Evolutionary conservation across 2,329 filamentous ascomycete genomes (phyloP), one percentile per base, ranked within the genome.

Genomic region (Ophiobolus disseminans): DNA sequence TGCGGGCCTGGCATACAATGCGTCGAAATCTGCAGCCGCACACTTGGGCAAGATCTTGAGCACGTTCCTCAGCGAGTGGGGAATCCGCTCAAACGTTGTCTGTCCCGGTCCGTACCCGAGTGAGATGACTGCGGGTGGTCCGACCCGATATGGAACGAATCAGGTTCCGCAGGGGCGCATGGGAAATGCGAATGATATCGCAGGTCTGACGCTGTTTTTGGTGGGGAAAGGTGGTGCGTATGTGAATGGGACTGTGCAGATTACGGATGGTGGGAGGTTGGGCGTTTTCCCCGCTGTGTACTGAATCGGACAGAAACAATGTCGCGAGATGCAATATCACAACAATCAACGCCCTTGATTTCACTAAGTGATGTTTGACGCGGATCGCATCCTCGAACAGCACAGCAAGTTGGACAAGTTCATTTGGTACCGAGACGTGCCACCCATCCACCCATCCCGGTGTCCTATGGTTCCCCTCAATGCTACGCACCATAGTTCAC

Each of bases 211-310:
- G 2, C 48, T 82, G 28, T 84, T 81, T 50, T 65, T 84, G 43
- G 75, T 80, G 8, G 75, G 77, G 3, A 79, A 77, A 31, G 76
- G 76, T 5, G 80, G 79, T 1, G 74, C 73, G 10, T 85, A 83
- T 65, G 72, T 80, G 40, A 84, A 84, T 64, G 82, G 82, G 0
- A 76, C 71, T 45, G 72, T 80, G 13, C 74, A 80, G 41, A 63
- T 82, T 2, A 73, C 75, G 6, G 78, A 80, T 66, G 78, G 78
- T 1, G 78, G 78, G 5, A 66, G 76, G 43, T 44, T 70, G 40
- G 50, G 62, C 0, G 67, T 73, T 7, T 68, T 67, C 40, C 72
- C 72, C 4, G 55, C 60, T 19, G 67, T 63, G 1, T 75, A 74
- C 46, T 75, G 13, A 39, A 39, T 23, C 13, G 4, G 9, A 6